These are phyloP conservation scores for Trypanosoma lewisi DNA, from an alignment of 208 protist genomes.

Conservation along the genomic window DNA sequence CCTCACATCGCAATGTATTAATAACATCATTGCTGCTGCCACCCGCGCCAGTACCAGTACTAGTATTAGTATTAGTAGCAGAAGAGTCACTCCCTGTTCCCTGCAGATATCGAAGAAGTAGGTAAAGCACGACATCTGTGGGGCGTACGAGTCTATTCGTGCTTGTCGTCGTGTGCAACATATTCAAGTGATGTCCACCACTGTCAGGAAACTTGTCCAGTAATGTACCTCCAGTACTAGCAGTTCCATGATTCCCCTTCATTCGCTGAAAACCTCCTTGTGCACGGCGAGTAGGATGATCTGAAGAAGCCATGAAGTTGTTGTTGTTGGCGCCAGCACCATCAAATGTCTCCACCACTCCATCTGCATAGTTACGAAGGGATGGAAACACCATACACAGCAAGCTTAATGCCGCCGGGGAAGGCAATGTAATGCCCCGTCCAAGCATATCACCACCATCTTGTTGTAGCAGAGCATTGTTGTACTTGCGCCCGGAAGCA, in stretches of 20 bases:
- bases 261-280: neutral
- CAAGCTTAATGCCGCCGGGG: conserved; percentile 15
- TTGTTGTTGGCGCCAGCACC: neutral
- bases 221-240: neutral
- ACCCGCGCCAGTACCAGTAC: neutral
- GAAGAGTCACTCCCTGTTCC: neutral
- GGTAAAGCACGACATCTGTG: conserved; percentile 18
- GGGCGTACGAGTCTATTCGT: neutral
- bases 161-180: neutral
- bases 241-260: neutral
- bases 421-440: conserved; percentile 9
- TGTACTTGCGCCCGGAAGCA: neutral
- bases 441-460: neutral
- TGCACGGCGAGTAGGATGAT: neutral
- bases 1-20: neutral
- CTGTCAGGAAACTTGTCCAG: conserved; percentile 2
- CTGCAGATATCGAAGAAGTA: conserved; percentile 14
- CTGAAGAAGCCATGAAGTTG: neutral
- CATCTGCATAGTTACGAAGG: conserved; percentile 14
- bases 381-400: conserved; percentile 22
- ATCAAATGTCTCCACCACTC: neutral
- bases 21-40: neutral
- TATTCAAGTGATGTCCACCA: neutral
- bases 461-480: neutral
- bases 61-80: neutral